A percentile compares a stretch with the other conserved stretches of the same genome.
Evolutionary conservation across 1,139 yeast species (phyloP).

Genomic region (Lodderomyces metapsilosis): DNA sequence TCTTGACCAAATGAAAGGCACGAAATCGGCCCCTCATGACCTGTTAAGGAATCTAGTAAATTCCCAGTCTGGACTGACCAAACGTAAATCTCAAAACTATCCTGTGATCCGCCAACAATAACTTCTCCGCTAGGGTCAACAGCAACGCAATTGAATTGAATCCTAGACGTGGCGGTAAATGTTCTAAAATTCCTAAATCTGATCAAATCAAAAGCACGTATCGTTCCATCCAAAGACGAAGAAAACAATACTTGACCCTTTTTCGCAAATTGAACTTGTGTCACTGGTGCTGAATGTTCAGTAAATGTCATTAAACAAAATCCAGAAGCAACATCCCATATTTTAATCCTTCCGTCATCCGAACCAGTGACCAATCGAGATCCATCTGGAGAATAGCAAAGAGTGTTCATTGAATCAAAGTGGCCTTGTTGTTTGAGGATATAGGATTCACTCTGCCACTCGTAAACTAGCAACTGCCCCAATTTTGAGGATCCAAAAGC

Average conservation of each 20-base stretch:
- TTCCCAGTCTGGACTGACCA: slow-evolving; percentile 99
- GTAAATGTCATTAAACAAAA: slow-evolving; percentile 89
- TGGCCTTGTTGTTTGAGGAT: slow-evolving; percentile 96
- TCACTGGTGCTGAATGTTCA: slow-evolving; percentile 88
- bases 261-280: slow-evolving; percentile 82
- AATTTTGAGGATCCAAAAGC: slow-evolving; percentile 89
- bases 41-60: slow-evolving; percentile 78
- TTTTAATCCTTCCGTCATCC: slow-evolving; percentile 94
- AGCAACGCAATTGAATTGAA: slow-evolving; percentile 86
- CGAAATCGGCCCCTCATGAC: slow-evolving; percentile 96
- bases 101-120: slow-evolving; percentile 92
- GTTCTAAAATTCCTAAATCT: slow-evolving; percentile 93
- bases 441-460: slow-evolving; percentile 98
- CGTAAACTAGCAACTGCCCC: slow-evolving; percentile 95
- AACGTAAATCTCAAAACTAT: slow-evolving; percentile 84
- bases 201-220: slow-evolving; percentile 93
- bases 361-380: slow-evolving; percentile 89
- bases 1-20: slow-evolving; percentile 84
- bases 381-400: slow-evolving; percentile 94
- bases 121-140: slow-evolving; percentile 98
- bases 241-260: slow-evolving; percentile 89
- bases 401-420: slow-evolving; percentile 81
- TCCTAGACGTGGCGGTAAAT: slow-evolving; percentile 84
- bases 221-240: slow-evolving; percentile 92
- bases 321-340: slow-evolving; percentile 94